phyloP scores from a whole-genome alignment of 371 early-diverging fungal species.

The Actinomortierella wolfii region DNA sequence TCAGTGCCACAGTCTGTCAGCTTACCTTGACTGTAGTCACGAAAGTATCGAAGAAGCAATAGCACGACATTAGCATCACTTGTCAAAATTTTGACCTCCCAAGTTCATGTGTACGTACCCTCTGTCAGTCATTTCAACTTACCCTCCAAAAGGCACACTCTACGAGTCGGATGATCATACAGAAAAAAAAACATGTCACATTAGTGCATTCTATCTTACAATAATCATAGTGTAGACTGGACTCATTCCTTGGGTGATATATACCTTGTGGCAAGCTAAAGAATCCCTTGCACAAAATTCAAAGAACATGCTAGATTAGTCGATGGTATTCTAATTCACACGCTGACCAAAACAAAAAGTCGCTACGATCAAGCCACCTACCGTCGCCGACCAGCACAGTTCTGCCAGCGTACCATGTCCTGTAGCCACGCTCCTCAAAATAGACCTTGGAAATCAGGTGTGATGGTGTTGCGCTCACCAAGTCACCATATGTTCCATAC shows the following conservation, averaged over 20 bases:
- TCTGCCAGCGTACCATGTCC: constrained; percentile 41
- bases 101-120: no score
- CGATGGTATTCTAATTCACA: no score
- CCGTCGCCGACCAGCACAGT: constrained; percentile 46
- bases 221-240: no score
- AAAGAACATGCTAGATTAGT: no score
- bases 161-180: constrained; percentile 2
- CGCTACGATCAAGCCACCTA: constrained; percentile 12
- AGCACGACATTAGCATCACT: no score
- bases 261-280: constrained; percentile 45
- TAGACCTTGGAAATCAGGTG: constrained; percentile 38
- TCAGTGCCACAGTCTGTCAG: neutral
- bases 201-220: no score
- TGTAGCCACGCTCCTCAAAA: constrained; percentile 42
- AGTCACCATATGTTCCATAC: constrained; percentile 35
- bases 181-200: neutral
- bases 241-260: no score
- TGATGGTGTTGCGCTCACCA: constrained; percentile 29
- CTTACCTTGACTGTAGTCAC: constrained; percentile 3
- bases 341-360: no score
- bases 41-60: neutral
- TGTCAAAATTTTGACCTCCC: no score
- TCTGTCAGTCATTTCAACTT: constrained; percentile 1
- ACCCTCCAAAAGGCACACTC: constrained; percentile 47
- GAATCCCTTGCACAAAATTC: neutral